Evolutionary conservation across 768 basidiomycete species (phyloP).

Genomic region (Artomyces pyxidatus): DNA sequence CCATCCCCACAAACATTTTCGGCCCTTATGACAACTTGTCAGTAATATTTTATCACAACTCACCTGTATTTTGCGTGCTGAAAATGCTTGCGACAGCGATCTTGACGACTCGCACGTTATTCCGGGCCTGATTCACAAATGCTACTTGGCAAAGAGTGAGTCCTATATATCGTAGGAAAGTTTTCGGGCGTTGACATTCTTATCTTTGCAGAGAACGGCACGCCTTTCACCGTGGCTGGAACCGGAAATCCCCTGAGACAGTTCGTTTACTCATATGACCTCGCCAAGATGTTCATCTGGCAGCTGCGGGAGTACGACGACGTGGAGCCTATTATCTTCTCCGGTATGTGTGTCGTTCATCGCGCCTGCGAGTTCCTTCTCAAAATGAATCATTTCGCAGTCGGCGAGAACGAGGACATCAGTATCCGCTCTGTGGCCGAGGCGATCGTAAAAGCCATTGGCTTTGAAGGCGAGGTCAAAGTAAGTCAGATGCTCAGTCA

Average conservation of each 20-base stretch:
- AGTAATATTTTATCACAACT: slow-evolving; percentile 13
- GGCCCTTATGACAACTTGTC: slow-evolving; percentile 93
- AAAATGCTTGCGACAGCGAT: slow-evolving; percentile 41
- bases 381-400: slow-evolving; percentile 32
- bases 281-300: slow-evolving; percentile 94
- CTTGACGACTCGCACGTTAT: slow-evolving; percentile 91
- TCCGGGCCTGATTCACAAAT: slow-evolving; percentile 89
- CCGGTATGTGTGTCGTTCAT: slow-evolving; percentile 41
- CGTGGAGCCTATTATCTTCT: slow-evolving; percentile 89
- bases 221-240: slow-evolving; percentile 78
- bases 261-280: slow-evolving; percentile 94
- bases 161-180: slow-evolving; percentile 2
- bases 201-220: slow-evolving; percentile 57
- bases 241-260: slow-evolving; percentile 90
- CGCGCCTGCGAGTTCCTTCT: neutral
- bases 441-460: slow-evolving; percentile 77
- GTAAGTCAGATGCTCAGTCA: slow-evolving; percentile 32
- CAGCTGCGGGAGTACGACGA: slow-evolving; percentile 83
- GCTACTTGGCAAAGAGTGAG: slow-evolving; percentile 83
- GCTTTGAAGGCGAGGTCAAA: slow-evolving; percentile 67
- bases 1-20: slow-evolving; percentile 97
- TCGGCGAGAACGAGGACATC: slow-evolving; percentile 91
- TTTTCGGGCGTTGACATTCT: slow-evolving; percentile 1
- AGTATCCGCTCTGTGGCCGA: slow-evolving; percentile 88
- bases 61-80: neutral